Evolutionary conservation across 1,284 basidiomycete species (phyloP).

Genomic region (Boletus subluridellus): DNA sequence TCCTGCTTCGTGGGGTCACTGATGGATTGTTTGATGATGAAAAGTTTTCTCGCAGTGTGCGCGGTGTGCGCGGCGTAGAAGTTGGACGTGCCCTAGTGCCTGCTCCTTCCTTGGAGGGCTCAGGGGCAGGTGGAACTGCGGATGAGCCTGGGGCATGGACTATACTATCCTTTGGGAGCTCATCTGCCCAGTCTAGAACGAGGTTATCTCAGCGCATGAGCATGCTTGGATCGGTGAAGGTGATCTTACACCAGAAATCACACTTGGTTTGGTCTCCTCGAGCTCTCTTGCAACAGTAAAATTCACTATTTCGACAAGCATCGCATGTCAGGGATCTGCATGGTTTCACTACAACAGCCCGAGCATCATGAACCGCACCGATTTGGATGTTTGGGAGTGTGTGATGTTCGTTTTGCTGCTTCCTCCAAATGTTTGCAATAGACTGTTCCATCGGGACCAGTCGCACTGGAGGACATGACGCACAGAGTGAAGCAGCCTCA

Average conservation of each 20-base stretch:
- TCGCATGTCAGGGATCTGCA: conserved; percentile 6
- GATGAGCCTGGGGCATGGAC: neutral
- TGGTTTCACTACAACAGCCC: neutral
- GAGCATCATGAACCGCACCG: conserved; percentile 20
- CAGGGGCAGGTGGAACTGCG: neutral
- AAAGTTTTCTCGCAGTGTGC: neutral
- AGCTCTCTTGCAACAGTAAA: conserved; percentile 27
- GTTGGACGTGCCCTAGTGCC: neutral
- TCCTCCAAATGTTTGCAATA: conserved; percentile 29
- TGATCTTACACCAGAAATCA: conserved; percentile 24
- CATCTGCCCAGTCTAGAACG: conserved; percentile 23
- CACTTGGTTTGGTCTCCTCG: conserved; percentile 14
- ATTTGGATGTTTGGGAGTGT: conserved; percentile 18
- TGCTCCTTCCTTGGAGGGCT: neutral
- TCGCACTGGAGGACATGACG: conserved; percentile 18
- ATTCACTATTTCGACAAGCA: conserved; percentile 17
- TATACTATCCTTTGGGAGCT: neutral
- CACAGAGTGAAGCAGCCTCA: neutral
- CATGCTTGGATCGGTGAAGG: neutral
- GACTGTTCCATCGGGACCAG: conserved; percentile 18
- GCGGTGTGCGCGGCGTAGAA: neutral
- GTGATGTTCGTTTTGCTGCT: conserved; percentile 24
- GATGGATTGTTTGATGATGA: neutral
- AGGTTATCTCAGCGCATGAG: neutral
- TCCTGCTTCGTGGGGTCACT: conserved; percentile 13